Percentiles rank a stretch among this genome's conserved stretches.
Conservation (phyloP, 2,329 filamentous ascomycete genomes). For the Sphaerostilbella broomeana region DNA sequence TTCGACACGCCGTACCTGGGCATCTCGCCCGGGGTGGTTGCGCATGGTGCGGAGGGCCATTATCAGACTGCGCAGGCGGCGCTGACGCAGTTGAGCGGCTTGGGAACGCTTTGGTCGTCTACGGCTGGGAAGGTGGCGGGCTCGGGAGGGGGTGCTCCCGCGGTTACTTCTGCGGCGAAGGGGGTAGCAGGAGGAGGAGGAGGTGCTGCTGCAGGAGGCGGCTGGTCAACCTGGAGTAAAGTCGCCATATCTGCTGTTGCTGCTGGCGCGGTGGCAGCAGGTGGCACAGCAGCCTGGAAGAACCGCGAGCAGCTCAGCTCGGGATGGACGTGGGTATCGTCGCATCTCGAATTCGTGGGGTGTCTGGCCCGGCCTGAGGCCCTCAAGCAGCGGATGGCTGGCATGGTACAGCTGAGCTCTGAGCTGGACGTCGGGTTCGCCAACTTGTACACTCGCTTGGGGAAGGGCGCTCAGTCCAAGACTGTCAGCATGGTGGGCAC, state of each 20-base stretch:
- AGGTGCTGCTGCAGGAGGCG: slow-evolving; percentile 15
- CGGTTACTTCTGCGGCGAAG: slow-evolving; percentile 3
- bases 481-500: slow-evolving; percentile 47
- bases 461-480: slow-evolving; percentile 55
- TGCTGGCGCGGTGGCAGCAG: slow-evolving; percentile 73
- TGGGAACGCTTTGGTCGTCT: slow-evolving; percentile 62
- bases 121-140: slow-evolving; percentile 27
- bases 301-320: slow-evolving; percentile 73
- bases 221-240: slow-evolving; percentile 72
- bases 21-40: slow-evolving; percentile 75
- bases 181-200: slow-evolving; percentile 12
- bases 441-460: slow-evolving; percentile 82
- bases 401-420: slow-evolving; percentile 56
- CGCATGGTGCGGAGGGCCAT: slow-evolving; percentile 79
- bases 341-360: slow-evolving; percentile 89
- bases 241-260: slow-evolving; percentile 82
- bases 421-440: slow-evolving; percentile 69
- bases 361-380: slow-evolving; percentile 81
- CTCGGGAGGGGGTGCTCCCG: slow-evolving; percentile 18
- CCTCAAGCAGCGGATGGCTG: slow-evolving; percentile 64
- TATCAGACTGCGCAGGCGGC: slow-evolving; percentile 67
- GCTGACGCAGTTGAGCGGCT: slow-evolving; percentile 57
- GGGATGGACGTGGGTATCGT: slow-evolving; percentile 75
- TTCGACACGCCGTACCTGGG: slow-evolving; percentile 92
- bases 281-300: slow-evolving; percentile 77